A percentile compares a stretch with the other conserved stretches of the same genome.
These are phyloP conservation scores for Rhamnella rubrinervis DNA, from an alignment of 331 rosid genomes.

Conservation along the genomic window DNA sequence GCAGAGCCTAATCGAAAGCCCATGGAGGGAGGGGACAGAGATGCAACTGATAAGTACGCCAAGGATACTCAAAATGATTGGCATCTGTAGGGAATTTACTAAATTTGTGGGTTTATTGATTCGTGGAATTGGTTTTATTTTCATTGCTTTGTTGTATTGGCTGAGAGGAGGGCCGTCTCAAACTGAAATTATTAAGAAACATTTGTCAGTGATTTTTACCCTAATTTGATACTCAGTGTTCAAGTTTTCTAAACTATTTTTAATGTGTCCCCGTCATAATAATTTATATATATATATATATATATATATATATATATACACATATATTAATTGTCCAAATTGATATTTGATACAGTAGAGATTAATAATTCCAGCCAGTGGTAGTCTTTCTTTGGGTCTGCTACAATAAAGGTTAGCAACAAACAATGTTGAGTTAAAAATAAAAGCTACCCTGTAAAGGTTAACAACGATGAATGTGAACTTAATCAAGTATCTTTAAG, in stretches of 20 bases:
- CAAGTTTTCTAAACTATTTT: no score
- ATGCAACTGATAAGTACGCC: constrained; percentile 7
- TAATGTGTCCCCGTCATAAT: no score
- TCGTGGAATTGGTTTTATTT: not conserved
- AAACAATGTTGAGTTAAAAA: not conserved
- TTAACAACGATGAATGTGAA: no score
- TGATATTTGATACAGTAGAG: no score
- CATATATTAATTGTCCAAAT: no score
- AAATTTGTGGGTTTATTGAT: constrained; percentile 1
- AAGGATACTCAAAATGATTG: constrained; percentile 20
- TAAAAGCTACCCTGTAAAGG: not conserved
- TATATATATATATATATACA: no score
- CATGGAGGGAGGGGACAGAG: constrained; percentile 12
- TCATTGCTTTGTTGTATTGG: not conserved
- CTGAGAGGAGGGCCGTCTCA: not conserved
- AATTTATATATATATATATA: no score
- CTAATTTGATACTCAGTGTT: not conserved
- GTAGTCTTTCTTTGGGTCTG: no score
- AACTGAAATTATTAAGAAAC: not conserved
- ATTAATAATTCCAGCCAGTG: no score
- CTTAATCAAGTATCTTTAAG: no score
- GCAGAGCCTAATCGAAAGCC: constrained; percentile 28
- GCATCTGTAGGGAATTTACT: constrained; percentile 5
- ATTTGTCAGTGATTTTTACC: not conserved
- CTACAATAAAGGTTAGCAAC: no score